These are phyloP conservation scores for baker's yeast (Saccharomyces cerevisiae) DNA, from an alignment of 805 yeast species.

Conservation along the genomic window DNA sequence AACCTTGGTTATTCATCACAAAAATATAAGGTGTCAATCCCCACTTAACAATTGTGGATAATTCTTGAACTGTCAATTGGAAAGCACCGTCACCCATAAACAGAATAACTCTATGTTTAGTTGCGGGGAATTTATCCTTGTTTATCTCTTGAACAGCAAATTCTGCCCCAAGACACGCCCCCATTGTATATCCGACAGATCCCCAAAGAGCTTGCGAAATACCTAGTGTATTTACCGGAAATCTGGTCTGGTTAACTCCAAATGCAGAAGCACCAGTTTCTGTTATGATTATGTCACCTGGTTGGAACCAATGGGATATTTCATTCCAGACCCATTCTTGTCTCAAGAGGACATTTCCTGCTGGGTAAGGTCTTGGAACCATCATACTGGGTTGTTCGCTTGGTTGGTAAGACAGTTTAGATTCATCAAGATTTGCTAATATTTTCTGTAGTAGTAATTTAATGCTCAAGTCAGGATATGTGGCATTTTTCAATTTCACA, in stretches of 20 bases:
- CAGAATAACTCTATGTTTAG: slow-evolving; percentile 44
- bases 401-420: slow-evolving; percentile 12
- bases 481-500: slow-evolving; percentile 43
- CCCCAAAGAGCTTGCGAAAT: slow-evolving; percentile 61
- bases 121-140: slow-evolving; percentile 15
- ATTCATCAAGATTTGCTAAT: slow-evolving; percentile 24
- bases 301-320: slow-evolving; percentile 42
- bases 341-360: slow-evolving; percentile 20
- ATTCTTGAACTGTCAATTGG: slow-evolving; percentile 58
- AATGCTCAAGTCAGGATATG: slow-evolving; percentile 45
- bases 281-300: slow-evolving; percentile 50
- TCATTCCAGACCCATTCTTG: slow-evolving; percentile 46
- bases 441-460: slow-evolving; percentile 33
- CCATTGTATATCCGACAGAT: slow-evolving; percentile 57
- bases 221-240: slow-evolving; percentile 44
- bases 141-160: slow-evolving; percentile 44
- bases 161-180: slow-evolving; percentile 56
- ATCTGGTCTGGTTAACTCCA: slow-evolving; percentile 47
- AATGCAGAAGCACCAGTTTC: slow-evolving; percentile 64
- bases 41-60: slow-evolving; percentile 50
- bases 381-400: slow-evolving; percentile 16
- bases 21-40: slow-evolving; percentile 49
- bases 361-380: slow-evolving; percentile 18
- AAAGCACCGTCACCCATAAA: slow-evolving; percentile 66
- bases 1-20: slow-evolving; percentile 57